phyloP scores from a whole-genome alignment of 2,329 filamentous ascomycete species.

The Epichloe baconii region DNA sequence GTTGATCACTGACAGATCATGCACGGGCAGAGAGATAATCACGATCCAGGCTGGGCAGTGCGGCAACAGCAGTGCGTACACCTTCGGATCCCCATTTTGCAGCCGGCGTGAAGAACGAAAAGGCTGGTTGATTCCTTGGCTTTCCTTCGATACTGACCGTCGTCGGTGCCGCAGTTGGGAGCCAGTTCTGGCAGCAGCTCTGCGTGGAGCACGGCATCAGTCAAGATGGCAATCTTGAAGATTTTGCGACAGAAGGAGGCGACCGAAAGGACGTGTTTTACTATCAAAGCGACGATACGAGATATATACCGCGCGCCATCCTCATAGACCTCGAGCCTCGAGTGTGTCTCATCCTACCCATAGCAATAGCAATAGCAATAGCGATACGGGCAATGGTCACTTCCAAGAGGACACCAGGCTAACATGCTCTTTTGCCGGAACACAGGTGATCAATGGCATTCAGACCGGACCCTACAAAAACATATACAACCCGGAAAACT shows the following conservation, averaged over 20 bases:
- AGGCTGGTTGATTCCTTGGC: neutral
- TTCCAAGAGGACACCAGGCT: neutral
- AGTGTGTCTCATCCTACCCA: slow-evolving; percentile 29
- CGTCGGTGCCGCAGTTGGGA: slow-evolving; percentile 52
- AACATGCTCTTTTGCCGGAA: neutral
- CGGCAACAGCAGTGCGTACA: slow-evolving; percentile 87
- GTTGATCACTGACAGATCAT: slow-evolving; percentile 1
- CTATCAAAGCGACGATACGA: slow-evolving; percentile 97
- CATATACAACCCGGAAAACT: slow-evolving; percentile 99
- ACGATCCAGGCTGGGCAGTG: slow-evolving; percentile 98
- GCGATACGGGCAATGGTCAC: neutral
- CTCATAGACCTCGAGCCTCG: slow-evolving; percentile 89
- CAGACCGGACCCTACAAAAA: slow-evolving; percentile 92
- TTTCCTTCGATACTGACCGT: slow-evolving; percentile 1
- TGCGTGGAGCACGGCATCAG: slow-evolving; percentile 98
- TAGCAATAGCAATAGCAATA: too few relatives aligned
- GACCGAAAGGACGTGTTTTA: slow-evolving; percentile 99
- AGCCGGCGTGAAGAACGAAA: neutral
- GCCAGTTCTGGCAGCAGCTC: slow-evolving; percentile 97
- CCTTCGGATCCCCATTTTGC: too few relatives aligned
- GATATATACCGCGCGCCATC: slow-evolving; percentile 94
- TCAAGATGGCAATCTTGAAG: slow-evolving; percentile 90
- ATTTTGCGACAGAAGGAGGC: slow-evolving; percentile 94
- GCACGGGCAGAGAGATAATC: slow-evolving; percentile 73
- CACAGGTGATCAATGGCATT: slow-evolving; percentile 72